Evolutionary conservation across 2,329 filamentous ascomycete genomes (phyloP).

Genomic region (Penicillium sp.): DNA sequence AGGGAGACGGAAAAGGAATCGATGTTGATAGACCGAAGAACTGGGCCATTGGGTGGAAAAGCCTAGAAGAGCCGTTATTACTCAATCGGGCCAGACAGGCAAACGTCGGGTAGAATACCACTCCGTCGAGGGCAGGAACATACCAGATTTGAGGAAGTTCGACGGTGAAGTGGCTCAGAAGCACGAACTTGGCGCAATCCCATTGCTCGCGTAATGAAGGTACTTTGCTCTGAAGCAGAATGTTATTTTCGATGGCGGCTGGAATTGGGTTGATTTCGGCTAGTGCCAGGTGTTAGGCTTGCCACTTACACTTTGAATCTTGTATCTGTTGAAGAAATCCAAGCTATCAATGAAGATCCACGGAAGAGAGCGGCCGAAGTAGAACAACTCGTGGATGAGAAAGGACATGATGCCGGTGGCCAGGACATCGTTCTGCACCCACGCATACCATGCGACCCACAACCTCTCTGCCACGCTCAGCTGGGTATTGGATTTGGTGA

Average conservation of each 20-base stretch:
- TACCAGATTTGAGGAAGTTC: constrained; percentile 96
- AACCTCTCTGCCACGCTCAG: constrained; percentile 83
- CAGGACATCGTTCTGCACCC: constrained; percentile 95
- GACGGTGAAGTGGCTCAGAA: constrained; percentile 94
- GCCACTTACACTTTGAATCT: constrained; percentile 76
- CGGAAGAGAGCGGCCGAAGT: constrained; percentile 87
- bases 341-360: constrained; percentile 91
- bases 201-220: constrained; percentile 83
- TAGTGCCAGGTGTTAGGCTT: too few relatives aligned
- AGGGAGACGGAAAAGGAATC: constrained; percentile 81
- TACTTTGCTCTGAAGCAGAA: too few relatives aligned
- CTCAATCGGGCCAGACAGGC: too few relatives aligned
- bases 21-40: constrained; percentile 84
- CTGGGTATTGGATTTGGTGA: constrained; percentile 72
- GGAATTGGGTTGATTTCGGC: constrained; percentile 55
- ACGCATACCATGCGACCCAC: constrained; percentile 96
- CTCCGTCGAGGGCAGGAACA: too few relatives aligned
- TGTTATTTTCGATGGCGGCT: too few relatives aligned
- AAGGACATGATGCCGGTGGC: constrained; percentile 98
- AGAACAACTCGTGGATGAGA: constrained; percentile 86
- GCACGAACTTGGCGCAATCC: constrained; percentile 87
- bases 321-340: constrained; percentile 86
- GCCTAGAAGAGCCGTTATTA: constrained; percentile 37
- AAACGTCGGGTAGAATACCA: constrained; percentile 8
- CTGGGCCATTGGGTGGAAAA: constrained; percentile 95